A percentile compares a stretch with the other conserved stretches of the same genome.
Conservation (phyloP, 768 basidiomycete genomes). For the Pisolithus albus region DNA sequence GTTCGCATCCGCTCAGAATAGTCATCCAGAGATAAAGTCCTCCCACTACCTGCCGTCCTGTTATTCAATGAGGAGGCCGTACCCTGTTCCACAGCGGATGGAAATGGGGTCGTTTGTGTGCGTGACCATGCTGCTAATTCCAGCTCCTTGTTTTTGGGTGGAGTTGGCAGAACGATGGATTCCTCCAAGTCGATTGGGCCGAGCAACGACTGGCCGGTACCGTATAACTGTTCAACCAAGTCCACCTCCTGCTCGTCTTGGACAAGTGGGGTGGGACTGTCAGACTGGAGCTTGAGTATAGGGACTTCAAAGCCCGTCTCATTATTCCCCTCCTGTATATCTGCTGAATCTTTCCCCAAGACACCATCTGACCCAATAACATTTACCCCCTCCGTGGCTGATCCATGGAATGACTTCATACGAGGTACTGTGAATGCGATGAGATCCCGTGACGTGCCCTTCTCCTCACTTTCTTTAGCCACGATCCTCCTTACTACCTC, state of each 20-base stretch:
- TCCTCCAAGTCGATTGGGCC: slow-evolving; percentile 77
- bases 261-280: slow-evolving; percentile 13
- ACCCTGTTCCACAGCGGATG: slow-evolving; percentile 37
- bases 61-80: slow-evolving; percentile 13
- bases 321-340: slow-evolving; percentile 16
- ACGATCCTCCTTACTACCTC: slow-evolving; percentile 78
- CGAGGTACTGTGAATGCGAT: slow-evolving; percentile 33
- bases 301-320: slow-evolving; percentile 10
- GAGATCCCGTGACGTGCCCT: slow-evolving; percentile 52
- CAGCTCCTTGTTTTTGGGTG: slow-evolving; percentile 83
- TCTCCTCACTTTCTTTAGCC: slow-evolving; percentile 53
- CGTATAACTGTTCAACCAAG: slow-evolving; percentile 93
- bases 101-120: slow-evolving; percentile 41
- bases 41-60: slow-evolving; percentile 6
- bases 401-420: slow-evolving; percentile 6
- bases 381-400: slow-evolving; percentile 14
- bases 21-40: slow-evolving; percentile 76
- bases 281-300: slow-evolving; percentile 15
- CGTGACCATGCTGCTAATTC: slow-evolving; percentile 82
- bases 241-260: slow-evolving; percentile 85
- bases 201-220: slow-evolving; percentile 64
- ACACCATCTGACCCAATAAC: slow-evolving; percentile 26
- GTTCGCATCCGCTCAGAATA: slow-evolving; percentile 99
- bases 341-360: slow-evolving; percentile 23
- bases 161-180: slow-evolving; percentile 72